A percentile compares a stretch with the other conserved stretches of the same genome.
These are phyloP conservation scores for Coprinellus micaceus DNA, from an alignment of 768 basidiomycete genomes.

Conservation along the genomic window DNA sequence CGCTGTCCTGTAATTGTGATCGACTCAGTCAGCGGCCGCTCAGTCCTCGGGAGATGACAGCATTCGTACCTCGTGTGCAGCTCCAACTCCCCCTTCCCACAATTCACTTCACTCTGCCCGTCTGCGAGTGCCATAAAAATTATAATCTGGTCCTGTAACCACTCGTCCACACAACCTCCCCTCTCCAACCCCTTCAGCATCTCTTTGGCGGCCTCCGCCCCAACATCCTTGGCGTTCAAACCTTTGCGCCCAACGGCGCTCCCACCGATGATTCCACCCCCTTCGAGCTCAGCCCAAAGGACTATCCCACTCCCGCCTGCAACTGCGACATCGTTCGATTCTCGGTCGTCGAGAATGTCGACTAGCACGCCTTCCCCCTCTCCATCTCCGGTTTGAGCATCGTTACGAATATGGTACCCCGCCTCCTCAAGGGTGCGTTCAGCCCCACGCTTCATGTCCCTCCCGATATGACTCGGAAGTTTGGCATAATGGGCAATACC, in stretches of 20 bases:
- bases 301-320: conserved; percentile 72
- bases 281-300: conserved; percentile 69
- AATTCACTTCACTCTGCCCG: conserved; percentile 55
- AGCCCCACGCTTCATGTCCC: conserved; percentile 57
- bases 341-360: conserved; percentile 37
- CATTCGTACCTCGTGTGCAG: conserved; percentile 59
- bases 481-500: conserved; percentile 68
- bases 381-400: neutral
- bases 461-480: conserved; percentile 53
- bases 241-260: conserved; percentile 60
- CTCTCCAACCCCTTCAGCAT: conserved; percentile 53
- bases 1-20: conserved; percentile 44
- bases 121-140: conserved; percentile 72
- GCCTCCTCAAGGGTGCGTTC: conserved; percentile 34
- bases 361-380: conserved; percentile 27
- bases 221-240: conserved; percentile 43
- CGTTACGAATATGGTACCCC: conserved; percentile 22
- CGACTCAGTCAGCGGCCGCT: neutral
- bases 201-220: conserved; percentile 58
- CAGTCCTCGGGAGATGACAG: neutral
- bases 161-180: conserved; percentile 76
- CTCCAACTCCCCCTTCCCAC: conserved; percentile 53
- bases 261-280: conserved; percentile 65
- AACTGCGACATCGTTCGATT: conserved; percentile 40
- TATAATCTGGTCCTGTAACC: conserved; percentile 71